Conservation (phyloP, 441 rosid species). For the Corymbia citriodora region DNA sequence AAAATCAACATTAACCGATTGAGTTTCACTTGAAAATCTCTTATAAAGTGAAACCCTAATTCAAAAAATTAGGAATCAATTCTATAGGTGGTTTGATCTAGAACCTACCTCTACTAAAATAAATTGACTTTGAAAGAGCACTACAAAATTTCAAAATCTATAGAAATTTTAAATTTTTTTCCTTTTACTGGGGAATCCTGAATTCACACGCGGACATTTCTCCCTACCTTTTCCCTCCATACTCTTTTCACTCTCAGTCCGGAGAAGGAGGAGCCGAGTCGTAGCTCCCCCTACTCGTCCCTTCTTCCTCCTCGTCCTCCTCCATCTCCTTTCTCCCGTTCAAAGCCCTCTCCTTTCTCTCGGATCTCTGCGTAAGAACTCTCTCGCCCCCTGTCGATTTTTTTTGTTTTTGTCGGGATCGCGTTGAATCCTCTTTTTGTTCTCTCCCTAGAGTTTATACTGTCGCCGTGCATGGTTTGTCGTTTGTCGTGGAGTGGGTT, state of each 20-base stretch:
- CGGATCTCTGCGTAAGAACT: neutral
- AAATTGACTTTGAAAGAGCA: neutral
- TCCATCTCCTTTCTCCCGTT: neutral
- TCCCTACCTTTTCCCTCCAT: neutral
- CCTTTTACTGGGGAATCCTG: neutral
- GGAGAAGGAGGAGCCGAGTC: neutral
- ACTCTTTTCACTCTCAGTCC: neutral
- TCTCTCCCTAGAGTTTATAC: rapidly evolving
- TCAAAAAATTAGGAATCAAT: neutral
- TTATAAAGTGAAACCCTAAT: neutral
- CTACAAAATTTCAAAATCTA: neutral
- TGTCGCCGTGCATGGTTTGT: neutral
- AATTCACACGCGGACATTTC: neutral
- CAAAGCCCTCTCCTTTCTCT: neutral
- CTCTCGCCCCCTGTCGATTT: neutral
- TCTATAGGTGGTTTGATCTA: neutral
- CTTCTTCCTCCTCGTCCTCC: neutral
- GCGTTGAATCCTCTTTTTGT: neutral
- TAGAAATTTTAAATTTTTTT: neutral
- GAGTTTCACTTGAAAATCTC: rapidly evolving
- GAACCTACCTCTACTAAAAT: neutral
- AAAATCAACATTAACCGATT: no score
- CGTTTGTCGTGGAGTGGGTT: neutral
- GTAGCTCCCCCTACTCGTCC: neutral
- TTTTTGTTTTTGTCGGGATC: neutral